Conservation (phyloP, 768 basidiomycete species). For the Rhizopogon vinicolor region DNA sequence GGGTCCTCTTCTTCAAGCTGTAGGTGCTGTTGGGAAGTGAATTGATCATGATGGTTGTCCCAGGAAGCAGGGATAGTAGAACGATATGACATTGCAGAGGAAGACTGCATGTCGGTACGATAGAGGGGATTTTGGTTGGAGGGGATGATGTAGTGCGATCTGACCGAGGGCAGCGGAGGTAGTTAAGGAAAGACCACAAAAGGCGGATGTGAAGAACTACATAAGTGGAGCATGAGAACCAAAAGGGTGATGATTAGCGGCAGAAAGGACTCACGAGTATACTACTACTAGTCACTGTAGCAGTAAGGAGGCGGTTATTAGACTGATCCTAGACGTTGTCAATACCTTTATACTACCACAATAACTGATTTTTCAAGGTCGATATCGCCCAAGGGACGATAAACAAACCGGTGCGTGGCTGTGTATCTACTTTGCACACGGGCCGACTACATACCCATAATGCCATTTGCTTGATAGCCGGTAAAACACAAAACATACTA, state of each 20-base stretch:
- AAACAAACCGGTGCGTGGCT: no score
- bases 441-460: no score
- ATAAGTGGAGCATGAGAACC: background rate
- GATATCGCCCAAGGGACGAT: no score
- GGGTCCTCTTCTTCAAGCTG: constrained; percentile 25
- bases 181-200: background rate
- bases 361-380: no score
- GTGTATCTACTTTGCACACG: no score
- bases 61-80: constrained; percentile 9
- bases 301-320: no score
- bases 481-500: no score
- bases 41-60: constrained; percentile 12
- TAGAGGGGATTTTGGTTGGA: background rate
- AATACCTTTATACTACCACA: no score
- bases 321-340: no score
- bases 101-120: background rate
- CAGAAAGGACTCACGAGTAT: background rate
- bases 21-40: constrained; percentile 11
- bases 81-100: constrained; percentile 17
- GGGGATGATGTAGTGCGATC: background rate
- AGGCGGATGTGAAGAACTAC: background rate
- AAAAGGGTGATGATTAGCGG: constrained; percentile 6
- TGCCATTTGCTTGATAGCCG: no score
- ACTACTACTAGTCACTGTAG: no score
- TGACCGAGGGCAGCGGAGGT: constrained; percentile 3